Conservation (phyloP, 202 grass and related monocot species). For the Panicum virgatum region DNA sequence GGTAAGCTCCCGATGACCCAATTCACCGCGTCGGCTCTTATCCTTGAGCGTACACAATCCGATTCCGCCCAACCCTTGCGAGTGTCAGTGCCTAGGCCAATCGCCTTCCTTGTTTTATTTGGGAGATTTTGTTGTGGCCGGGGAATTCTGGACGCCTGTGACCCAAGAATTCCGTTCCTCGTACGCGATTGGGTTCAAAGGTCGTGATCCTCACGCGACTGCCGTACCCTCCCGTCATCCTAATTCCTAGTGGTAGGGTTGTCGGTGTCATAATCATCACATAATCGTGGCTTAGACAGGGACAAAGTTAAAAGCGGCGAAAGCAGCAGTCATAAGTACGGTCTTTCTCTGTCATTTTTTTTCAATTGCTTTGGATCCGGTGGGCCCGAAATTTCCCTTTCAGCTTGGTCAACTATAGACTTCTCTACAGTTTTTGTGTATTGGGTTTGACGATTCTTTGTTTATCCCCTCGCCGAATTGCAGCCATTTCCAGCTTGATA, state of each 20-base stretch:
- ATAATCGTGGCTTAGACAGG: conserved; percentile 25
- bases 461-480: background rate
- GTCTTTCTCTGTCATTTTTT: conserved; percentile 39
- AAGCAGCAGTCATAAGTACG: background rate
- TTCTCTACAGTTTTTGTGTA: background rate
- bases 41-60: background rate
- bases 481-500: background rate
- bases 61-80: background rate
- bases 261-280: conserved; percentile 2
- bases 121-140: background rate
- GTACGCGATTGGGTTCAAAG: background rate
- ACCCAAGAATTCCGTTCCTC: background rate
- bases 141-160: background rate
- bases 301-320: background rate
- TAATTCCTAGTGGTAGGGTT: background rate
- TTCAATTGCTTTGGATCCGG: conserved; percentile 8
- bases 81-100: background rate
- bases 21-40: background rate
- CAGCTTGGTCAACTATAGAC: background rate
- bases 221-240: background rate
- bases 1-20: conserved; percentile 13
- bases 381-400: conserved; percentile 26
- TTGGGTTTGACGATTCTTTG: background rate
- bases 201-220: conserved; percentile 1
- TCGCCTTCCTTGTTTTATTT: background rate